Evolutionary conservation across 331 rosid species (phyloP).

Genomic region (Malus hybrid): DNA sequence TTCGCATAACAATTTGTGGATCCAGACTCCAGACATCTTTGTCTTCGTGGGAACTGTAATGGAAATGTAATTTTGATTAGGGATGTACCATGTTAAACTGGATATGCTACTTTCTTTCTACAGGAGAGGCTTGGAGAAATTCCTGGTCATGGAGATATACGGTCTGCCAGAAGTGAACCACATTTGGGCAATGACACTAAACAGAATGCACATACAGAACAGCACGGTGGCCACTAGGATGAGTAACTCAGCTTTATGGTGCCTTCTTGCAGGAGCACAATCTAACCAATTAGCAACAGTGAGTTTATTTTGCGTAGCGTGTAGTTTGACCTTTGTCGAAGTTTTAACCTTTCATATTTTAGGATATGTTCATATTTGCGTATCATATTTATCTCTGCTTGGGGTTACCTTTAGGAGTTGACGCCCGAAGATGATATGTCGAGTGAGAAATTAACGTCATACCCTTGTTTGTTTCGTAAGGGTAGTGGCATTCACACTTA

Average conservation of each 20-base stretch:
- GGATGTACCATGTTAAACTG: not conserved
- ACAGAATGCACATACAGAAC: constrained; percentile 46
- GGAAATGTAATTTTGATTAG: not conserved
- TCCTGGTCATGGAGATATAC: constrained; percentile 50
- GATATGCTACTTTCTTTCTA: not conserved
- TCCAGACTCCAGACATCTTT: not conserved
- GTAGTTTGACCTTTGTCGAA: constrained; percentile 41
- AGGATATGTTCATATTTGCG: constrained; percentile 29
- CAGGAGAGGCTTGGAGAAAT: constrained; percentile 83
- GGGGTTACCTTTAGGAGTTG: constrained; percentile 19
- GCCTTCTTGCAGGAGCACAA: constrained; percentile 45
- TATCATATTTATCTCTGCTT: constrained; percentile 22
- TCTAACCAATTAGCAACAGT: constrained; percentile 70
- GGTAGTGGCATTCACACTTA: constrained; percentile 22
- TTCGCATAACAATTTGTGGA: not conserved
- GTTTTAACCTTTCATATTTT: constrained; percentile 30
- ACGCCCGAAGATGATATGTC: constrained; percentile 36
- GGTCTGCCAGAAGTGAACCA: constrained; percentile 46
- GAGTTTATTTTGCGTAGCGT: constrained; percentile 40
- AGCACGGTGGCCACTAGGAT: constrained; percentile 37
- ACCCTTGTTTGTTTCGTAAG: constrained; percentile 21
- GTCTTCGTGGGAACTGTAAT: not conserved
- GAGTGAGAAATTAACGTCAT: constrained; percentile 30
- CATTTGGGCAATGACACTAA: constrained; percentile 41
- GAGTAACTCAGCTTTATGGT: constrained; percentile 26